phyloP scores from a whole-genome alignment of 345 rosid species.

The Pelargonium nanum region DNA sequence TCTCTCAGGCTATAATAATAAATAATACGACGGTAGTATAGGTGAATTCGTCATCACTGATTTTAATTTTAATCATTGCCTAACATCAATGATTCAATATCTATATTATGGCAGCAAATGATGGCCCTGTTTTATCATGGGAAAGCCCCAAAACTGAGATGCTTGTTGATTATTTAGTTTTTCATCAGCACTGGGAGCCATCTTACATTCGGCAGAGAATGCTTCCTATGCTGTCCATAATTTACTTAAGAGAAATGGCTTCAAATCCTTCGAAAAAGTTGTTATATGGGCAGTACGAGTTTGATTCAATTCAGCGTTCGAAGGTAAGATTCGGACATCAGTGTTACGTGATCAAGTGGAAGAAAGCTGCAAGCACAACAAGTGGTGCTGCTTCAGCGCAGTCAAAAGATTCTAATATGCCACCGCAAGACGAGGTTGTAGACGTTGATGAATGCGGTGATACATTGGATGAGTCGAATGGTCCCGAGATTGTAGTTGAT shows the following conservation, averaged over 20 bases:
- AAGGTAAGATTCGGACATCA: slow-evolving; percentile 59
- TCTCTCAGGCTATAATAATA: not conserved
- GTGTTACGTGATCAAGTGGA: slow-evolving; percentile 67
- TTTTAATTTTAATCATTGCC: slow-evolving; percentile 5
- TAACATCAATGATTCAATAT: slow-evolving; percentile 7
- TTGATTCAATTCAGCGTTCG: slow-evolving; percentile 61
- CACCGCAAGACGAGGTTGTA: slow-evolving; percentile 25
- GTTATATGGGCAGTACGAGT: slow-evolving; percentile 55
- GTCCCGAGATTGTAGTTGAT: slow-evolving; percentile 40
- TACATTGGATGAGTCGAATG: slow-evolving; percentile 33
- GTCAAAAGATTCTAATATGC: slow-evolving; percentile 17
- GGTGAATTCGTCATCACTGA: not conserved
- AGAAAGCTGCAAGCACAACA: slow-evolving; percentile 29
- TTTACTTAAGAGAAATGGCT: slow-evolving; percentile 61
- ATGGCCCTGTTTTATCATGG: slow-evolving; percentile 45
- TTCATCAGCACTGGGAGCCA: slow-evolving; percentile 63
- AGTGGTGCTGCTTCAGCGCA: slow-evolving; percentile 19
- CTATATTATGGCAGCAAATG: slow-evolving; percentile 24
- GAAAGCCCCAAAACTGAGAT: slow-evolving; percentile 57
- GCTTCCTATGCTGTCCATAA: slow-evolving; percentile 73
- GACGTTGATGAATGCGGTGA: slow-evolving; percentile 41
- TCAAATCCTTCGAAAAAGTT: slow-evolving; percentile 26
- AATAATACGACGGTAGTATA: not conserved
- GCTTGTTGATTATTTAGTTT: slow-evolving; percentile 70
- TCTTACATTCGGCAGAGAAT: slow-evolving; percentile 63